Evolutionary conservation across 2,329 filamentous ascomycete species (phyloP), one percentile per base, ranked within the genome.

Genomic region (Diaporthe vexans): DNA sequence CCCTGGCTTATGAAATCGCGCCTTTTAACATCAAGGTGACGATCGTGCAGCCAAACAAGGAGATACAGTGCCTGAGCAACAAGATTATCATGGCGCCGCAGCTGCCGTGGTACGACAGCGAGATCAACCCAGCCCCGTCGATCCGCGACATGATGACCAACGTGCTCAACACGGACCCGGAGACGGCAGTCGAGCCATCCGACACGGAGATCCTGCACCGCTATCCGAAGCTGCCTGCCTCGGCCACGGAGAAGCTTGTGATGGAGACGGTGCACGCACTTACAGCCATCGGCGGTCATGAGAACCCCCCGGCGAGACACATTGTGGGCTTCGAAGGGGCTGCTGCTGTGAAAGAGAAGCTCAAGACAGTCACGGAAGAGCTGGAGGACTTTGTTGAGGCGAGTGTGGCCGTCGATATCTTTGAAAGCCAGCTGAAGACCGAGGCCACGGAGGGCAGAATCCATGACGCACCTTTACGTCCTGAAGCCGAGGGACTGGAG

Each of bases 11-110:
- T 84, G 97, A 99, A 84, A 94, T 99, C 77, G 94, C 96, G 0
- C 97, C 97, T 0, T 98, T 98, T 86, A 98, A 98, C 84, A 92
- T 98, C 85, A 97, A 96, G 83, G 91, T 98, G 83, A 98, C 95
- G 54, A 95, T 98, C 78, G 93, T 99, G 58, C 96, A 99, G 86
- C 95, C 95, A 35, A 97, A 95, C 83, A 95, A 98, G 85, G 96
- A 98, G 85, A 94, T 98, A 76, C 92, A 93, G 77, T 92, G 95
- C 43, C 88, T 98, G 73, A 97, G 94, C 37, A 97, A 97, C 84
- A 92, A 93, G 73, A 93, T 98, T 79, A 93, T 92, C 65, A 94
- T 96, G 78, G 94, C 94, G 3, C 95, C 96, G 7, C 92, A 92
- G 48, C 90, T 98, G 80, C 88, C 86, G 24, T 82, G 91, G 75